Conservation (phyloP, 2,329 filamentous ascomycete species). For the Chalara sp. region DNA sequence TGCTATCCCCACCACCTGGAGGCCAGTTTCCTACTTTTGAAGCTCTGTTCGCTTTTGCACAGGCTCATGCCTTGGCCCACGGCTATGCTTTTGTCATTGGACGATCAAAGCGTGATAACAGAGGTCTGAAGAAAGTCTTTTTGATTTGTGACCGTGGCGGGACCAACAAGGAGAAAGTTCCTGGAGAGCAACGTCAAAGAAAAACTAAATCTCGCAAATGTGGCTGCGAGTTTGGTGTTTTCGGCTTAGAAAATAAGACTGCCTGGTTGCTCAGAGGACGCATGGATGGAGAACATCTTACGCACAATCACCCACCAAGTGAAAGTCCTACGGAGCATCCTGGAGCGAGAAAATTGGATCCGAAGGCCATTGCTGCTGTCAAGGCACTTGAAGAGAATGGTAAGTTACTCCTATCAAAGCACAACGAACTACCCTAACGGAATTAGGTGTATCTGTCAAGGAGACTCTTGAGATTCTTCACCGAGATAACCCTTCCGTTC, state of each 20-base stretch:
- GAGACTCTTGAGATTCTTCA: constrained; percentile 62
- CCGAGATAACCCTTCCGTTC: constrained; percentile 55
- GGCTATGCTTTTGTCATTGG: constrained; percentile 64
- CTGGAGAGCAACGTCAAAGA: constrained; percentile 36
- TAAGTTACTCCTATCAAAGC: constrained; percentile 31
- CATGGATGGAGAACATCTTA: constrained; percentile 49
- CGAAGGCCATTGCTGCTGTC: constrained; percentile 61
- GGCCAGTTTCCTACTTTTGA: constrained; percentile 59
- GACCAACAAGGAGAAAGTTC: constrained; percentile 46
- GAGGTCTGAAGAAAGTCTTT: constrained; percentile 60
- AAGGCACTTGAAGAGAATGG: constrained; percentile 60
- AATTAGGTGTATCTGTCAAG: constrained; percentile 53
- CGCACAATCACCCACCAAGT: constrained; percentile 60
- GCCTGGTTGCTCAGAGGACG: constrained; percentile 62
- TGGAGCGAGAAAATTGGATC: constrained; percentile 58
- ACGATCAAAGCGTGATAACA: constrained; percentile 56
- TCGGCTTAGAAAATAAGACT: constrained; percentile 59
- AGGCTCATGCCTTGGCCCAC: constrained; percentile 59
- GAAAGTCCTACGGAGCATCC: constrained; percentile 61
- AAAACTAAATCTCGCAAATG: constrained; percentile 65
- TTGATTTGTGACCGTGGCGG: constrained; percentile 62
- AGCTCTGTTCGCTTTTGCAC: constrained; percentile 56
- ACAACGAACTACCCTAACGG: constrained; percentile 25
- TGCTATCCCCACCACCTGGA: constrained; percentile 43
- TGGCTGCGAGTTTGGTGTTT: constrained; percentile 64